A percentile compares a stretch with the other conserved stretches of the same genome.
phyloP scores from a whole-genome alignment of 1,284 basidiomycete species.

The Sparassis latifolia region DNA sequence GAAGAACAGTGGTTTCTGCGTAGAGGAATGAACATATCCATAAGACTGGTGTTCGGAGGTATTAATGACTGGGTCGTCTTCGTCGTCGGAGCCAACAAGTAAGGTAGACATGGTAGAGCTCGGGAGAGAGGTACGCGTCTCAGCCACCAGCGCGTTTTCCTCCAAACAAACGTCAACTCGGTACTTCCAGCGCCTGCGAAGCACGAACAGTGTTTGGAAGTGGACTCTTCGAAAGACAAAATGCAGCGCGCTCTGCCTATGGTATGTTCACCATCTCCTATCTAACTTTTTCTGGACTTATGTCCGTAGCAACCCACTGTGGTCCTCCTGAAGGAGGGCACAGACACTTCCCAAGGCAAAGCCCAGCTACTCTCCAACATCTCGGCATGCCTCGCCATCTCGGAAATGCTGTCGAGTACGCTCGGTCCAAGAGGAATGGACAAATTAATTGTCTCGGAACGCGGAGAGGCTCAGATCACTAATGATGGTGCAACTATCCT shows the following conservation, averaged over 20 bases:
- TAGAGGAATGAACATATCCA: neutral
- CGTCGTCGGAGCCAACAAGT: slow-evolving; percentile 33
- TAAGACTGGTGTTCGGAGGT: neutral
- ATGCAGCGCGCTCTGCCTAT: slow-evolving; percentile 74
- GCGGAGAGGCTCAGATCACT: slow-evolving; percentile 95
- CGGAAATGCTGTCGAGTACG: slow-evolving; percentile 87
- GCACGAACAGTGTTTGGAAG: neutral
- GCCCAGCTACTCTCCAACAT: slow-evolving; percentile 95
- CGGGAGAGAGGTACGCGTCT: slow-evolving; percentile 6
- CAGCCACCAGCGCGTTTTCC: slow-evolving; percentile 23
- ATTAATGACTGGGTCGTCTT: slow-evolving; percentile 11
- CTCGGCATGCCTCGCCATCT: slow-evolving; percentile 87
- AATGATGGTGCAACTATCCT: slow-evolving; percentile 98
- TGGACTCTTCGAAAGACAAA: slow-evolving; percentile 27
- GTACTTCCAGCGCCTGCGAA: neutral
- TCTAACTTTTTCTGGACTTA: neutral
- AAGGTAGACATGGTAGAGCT: slow-evolving; percentile 20
- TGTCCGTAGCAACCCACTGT: slow-evolving; percentile 83
- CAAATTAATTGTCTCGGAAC: slow-evolving; percentile 89
- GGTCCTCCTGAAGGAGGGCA: slow-evolving; percentile 91
- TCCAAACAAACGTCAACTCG: slow-evolving; percentile 13
- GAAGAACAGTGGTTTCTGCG: slow-evolving; percentile 37
- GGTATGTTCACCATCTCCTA: slow-evolving; percentile 30
- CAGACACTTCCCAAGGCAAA: slow-evolving; percentile 94
- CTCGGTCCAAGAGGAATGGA: slow-evolving; percentile 99